phyloP scores from a whole-genome alignment of 345 rosid genomes.

The Arabis alpina region DNA sequence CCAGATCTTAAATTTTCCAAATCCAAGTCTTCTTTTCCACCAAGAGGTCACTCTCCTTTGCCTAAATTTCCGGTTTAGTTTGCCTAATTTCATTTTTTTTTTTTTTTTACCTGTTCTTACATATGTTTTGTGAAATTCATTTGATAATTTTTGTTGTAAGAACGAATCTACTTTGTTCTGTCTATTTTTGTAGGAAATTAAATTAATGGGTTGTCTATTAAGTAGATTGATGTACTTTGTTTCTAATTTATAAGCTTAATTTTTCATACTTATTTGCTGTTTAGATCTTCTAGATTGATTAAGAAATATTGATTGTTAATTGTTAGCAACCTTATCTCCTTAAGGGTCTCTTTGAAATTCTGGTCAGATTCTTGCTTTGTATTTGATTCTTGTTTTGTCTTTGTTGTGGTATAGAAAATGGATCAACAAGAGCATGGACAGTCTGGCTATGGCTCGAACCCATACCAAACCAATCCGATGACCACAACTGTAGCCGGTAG shows the following conservation, averaged over 20 bases:
- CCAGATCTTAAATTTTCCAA: constrained; percentile 29
- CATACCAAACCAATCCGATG: constrained; percentile 67
- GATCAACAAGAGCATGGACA: constrained; percentile 75
- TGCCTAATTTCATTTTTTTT: not conserved
- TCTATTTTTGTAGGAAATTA: constrained; percentile 4
- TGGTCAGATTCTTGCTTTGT: not conserved
- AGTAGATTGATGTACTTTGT: constrained; percentile 1
- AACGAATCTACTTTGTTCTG: constrained; percentile 10
- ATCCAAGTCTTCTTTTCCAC: not conserved
- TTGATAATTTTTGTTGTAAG: not conserved
- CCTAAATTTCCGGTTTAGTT: not conserved
- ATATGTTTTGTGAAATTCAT: constrained; percentile 10
- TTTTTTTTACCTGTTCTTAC: not conserved
- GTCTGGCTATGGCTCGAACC: constrained; percentile 65
- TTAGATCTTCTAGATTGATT: constrained; percentile 3
- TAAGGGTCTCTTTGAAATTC: not conserved
- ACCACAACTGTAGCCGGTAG: constrained; percentile 46
- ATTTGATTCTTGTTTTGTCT: not conserved
- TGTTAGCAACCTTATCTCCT: constrained; percentile 28
- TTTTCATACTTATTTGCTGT: constrained; percentile 4
- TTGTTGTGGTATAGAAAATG: constrained; percentile 47
- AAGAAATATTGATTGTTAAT: constrained; percentile 2
- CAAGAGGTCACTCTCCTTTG: constrained; percentile 30
- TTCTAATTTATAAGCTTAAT: not conserved
- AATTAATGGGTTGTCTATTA: not conserved